Percentiles rank a stretch among this genome's conserved stretches.
These are phyloP conservation scores for Panaeolus papilionaceus DNA, from an alignment of 768 basidiomycete species.

Conservation along the genomic window DNA sequence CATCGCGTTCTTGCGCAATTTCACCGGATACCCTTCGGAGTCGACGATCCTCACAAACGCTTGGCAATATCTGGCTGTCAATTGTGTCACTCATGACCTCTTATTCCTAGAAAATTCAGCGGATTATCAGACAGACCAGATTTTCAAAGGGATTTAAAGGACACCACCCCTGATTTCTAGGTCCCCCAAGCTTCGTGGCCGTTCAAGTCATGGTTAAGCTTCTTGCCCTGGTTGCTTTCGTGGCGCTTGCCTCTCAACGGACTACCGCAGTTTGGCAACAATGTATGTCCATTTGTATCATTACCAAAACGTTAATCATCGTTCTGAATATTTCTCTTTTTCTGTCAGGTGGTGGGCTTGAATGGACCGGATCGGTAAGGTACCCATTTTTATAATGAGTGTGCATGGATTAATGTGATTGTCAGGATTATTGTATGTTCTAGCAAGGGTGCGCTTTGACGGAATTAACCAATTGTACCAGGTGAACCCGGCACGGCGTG, in stretches of 20 bases:
- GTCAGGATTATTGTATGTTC: conserved; percentile 4
- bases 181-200: background rate
- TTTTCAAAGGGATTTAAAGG: too few relatives aligned
- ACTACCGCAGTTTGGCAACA: conserved; percentile 6
- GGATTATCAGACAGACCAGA: too few relatives aligned
- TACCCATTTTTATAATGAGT: background rate
- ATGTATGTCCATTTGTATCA: background rate
- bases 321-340: background rate
- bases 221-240: background rate
- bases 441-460: background rate
- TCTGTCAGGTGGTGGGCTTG: conserved; percentile 10
- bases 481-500: conserved; percentile 6
- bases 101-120: too few relatives aligned
- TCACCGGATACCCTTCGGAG: too few relatives aligned
- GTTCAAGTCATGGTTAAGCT: background rate
- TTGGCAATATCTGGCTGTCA: too few relatives aligned
- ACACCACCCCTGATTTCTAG: too few relatives aligned
- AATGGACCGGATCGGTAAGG: conserved; percentile 10
- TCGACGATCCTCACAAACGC: too few relatives aligned
- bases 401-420: background rate
- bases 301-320: background rate
- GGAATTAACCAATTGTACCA: background rate
- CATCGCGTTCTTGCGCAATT: too few relatives aligned
- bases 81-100: too few relatives aligned
- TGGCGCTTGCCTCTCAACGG: background rate